A percentile compares a stretch with the other conserved stretches of the same genome.
Conservation (phyloP, 2,329 filamentous ascomycete species). For the Aquanectria penicillioides region DNA sequence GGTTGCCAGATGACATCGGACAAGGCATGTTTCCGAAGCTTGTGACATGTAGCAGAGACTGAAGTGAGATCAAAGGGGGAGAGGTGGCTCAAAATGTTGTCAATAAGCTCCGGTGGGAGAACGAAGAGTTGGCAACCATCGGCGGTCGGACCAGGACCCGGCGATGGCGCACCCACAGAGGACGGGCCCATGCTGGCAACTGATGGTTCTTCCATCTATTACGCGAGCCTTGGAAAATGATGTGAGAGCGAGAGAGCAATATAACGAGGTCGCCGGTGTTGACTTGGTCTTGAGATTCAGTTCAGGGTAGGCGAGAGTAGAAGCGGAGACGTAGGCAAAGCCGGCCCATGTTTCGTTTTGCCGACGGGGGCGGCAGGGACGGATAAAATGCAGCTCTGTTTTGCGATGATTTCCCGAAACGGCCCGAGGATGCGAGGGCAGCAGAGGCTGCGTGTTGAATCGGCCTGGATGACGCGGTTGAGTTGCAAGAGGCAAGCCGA, state of each 20-base stretch:
- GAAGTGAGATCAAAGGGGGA: conserved; percentile 70
- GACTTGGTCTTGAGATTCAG: neutral
- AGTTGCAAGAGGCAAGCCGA: neutral
- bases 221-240: neutral
- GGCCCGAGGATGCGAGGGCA: neutral
- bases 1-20: conserved; percentile 78
- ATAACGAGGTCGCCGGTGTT: neutral
- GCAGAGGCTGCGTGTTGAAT: neutral
- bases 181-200: neutral
- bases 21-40: conserved; percentile 66
- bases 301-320: neutral
- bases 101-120: conserved; percentile 80
- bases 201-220: neutral
- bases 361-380: neutral
- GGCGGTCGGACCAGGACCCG: too few relatives aligned
- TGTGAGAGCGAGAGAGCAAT: neutral
- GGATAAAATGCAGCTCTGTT: too few relatives aligned
- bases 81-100: conserved; percentile 75
- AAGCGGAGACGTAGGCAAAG: neutral
- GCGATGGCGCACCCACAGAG: too few relatives aligned
- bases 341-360: neutral
- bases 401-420: too few relatives aligned
- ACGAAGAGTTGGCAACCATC: conserved; percentile 51
- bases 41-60: conserved; percentile 69
- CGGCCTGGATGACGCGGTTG: neutral